Base-by-base conservation (phyloP, 139 green algal species). In the Volvox reticuliferus region DNA sequence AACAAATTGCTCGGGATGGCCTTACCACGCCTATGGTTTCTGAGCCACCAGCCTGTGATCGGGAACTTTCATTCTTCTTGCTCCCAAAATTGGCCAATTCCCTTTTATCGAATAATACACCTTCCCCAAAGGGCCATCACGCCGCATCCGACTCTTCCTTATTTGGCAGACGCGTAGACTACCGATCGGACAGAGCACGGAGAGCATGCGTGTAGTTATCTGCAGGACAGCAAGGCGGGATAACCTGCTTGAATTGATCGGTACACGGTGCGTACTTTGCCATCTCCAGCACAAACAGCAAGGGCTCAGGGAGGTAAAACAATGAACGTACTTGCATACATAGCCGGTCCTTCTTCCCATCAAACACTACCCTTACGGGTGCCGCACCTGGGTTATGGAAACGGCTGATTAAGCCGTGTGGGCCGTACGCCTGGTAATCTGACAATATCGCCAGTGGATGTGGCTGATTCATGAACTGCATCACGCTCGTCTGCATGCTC, bases 401-500 rank as follows among this genome's bases (percentile, higher is more conserved):
- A 28, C 98, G 84, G 77, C 93, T 97, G 91, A 99, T 99, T 65
- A 93, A 91, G 13, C 98, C 98, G 0, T 95, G 78, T 28, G 92
- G 73, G 62, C 98, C 98, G 87, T 99, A 99, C 17, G 97, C 95
- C 2, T 86, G 68, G 17, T 95, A 92, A 77, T 99, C 96, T 1
- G 93, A 91, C 50, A 99, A 96, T 14, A 96, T 99, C 33, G 98
- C 95, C 82, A 99, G 95, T 28, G 98, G 98, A 93, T 99, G 98
- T 12, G 98, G 98, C 26, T 86, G 95, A 94, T 99, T 98, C 93
- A 99, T 97, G 73, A 99, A 95, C 21, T 92, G 89, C 79, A 96
- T 93, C 28, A 98, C 96, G 33, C 97, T 95, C 26, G 78, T 35
- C 81, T 96, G 87, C 28, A 88, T 94, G 21, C 67, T 79, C 73